phyloP scores from a whole-genome alignment of 1,139 yeast genomes.

The Citeromyces hawaiiensis region DNA sequence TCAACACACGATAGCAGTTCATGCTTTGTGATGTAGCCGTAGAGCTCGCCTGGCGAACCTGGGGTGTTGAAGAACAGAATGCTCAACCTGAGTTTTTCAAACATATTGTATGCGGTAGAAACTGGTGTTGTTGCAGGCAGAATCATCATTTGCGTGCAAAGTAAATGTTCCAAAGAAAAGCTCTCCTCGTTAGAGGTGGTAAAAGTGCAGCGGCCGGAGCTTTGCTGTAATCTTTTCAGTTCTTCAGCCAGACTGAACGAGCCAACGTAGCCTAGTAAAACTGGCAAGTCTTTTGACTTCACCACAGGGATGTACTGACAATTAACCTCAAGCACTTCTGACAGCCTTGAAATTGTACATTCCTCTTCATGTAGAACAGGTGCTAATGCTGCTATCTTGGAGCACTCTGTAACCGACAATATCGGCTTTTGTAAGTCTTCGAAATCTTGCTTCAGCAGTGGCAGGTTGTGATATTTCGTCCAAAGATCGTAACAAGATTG shows the following conservation, averaged over 20 bases:
- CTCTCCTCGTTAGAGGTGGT: slow-evolving; percentile 3
- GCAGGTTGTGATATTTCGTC: slow-evolving; percentile 12
- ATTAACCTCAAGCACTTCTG: slow-evolving; percentile 10
- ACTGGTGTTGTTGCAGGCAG: slow-evolving; percentile 13
- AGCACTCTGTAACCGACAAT: slow-evolving; percentile 18
- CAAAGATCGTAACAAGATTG: slow-evolving; percentile 33
- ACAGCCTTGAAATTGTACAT: slow-evolving; percentile 5
- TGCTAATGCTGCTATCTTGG: slow-evolving; percentile 13
- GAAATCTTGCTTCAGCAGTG: slow-evolving; percentile 20
- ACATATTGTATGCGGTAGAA: slow-evolving; percentile 16
- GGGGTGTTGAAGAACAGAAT: slow-evolving; percentile 8
- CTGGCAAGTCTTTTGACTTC: slow-evolving; percentile 12
- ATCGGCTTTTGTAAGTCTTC: slow-evolving; percentile 18
- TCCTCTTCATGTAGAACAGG: slow-evolving; percentile 13
- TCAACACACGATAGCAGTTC: neutral
- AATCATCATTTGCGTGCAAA: slow-evolving; percentile 6
- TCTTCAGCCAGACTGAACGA: slow-evolving; percentile 20
- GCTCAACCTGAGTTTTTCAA: slow-evolving; percentile 15
- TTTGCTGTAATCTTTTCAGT: slow-evolving; percentile 7
- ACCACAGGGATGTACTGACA: slow-evolving; percentile 23
- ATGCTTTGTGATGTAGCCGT: neutral
- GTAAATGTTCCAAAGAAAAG: slow-evolving; percentile 2
- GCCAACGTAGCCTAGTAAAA: slow-evolving; percentile 26
- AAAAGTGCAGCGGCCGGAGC: slow-evolving; percentile 10
- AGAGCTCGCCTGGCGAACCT: slow-evolving; percentile 1